Percentiles rank a stretch among this genome's conserved stretches.
These are phyloP conservation scores for Eutrema salsugineum DNA, from an alignment of 441 rosid species.

Conservation along the genomic window DNA sequence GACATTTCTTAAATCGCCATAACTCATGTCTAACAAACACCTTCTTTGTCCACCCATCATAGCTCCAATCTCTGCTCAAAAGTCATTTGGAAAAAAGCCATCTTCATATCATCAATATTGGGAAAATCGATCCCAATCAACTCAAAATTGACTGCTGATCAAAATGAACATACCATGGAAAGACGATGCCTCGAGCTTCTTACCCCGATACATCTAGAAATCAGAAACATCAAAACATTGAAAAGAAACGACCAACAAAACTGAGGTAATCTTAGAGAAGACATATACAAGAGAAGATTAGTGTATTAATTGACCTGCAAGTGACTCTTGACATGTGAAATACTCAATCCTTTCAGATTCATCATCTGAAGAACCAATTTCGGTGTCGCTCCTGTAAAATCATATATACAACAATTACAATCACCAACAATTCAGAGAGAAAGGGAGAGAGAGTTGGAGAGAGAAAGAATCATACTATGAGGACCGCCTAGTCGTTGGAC, in stretches of 20 bases:
- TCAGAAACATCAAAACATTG: slow-evolving; percentile 5
- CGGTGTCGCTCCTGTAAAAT: slow-evolving; percentile 55
- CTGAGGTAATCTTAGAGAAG: not conserved
- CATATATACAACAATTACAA: not conserved
- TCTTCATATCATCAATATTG: not conserved
- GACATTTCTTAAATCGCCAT: slow-evolving; percentile 19
- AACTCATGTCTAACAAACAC: slow-evolving; percentile 22
- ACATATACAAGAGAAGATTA: not conserved
- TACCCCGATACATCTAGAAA: slow-evolving; percentile 65
- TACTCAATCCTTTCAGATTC: slow-evolving; percentile 68
- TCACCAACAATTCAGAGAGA: not conserved
- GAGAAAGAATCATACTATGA: slow-evolving; percentile 32
- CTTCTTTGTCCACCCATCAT: slow-evolving; percentile 10
- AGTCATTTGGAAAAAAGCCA: not conserved
- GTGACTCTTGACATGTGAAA: slow-evolving; percentile 82
- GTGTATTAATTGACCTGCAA: slow-evolving; percentile 45
- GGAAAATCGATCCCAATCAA: not conserved
- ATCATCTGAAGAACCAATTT: slow-evolving; percentile 71
- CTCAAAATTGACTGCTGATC: not conserved
- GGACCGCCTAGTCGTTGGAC: slow-evolving; percentile 58
- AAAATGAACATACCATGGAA: slow-evolving; percentile 46
- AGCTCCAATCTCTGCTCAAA: slow-evolving; percentile 14
- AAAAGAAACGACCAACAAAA: not conserved
- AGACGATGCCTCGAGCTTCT: slow-evolving; percentile 58
- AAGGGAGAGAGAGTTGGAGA: not conserved